A percentile compares a stretch with the other conserved stretches of the same genome.
Conservation (phyloP, 2,329 filamentous ascomycete species). For the Coleophoma crateriformis region DNA sequence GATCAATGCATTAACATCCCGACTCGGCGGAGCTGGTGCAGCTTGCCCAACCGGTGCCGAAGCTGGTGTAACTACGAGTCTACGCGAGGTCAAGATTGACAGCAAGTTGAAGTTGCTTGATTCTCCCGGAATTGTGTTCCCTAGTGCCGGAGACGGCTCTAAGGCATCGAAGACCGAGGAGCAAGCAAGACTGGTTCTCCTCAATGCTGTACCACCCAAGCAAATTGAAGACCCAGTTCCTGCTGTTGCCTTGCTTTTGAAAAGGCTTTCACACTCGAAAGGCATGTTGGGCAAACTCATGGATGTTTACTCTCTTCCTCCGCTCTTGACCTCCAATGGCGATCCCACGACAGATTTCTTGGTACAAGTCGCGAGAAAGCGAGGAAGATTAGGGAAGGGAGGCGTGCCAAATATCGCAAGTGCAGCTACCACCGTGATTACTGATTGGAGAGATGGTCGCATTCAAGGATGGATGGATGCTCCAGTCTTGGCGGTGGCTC, state of each 20-base stretch:
- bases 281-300: conserved; percentile 75
- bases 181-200: conserved; percentile 77
- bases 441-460: conserved; percentile 93
- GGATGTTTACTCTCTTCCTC: conserved; percentile 76
- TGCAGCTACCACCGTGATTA: conserved; percentile 88
- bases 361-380: conserved; percentile 89
- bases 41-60: conserved; percentile 87
- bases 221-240: conserved; percentile 91
- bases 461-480: conserved; percentile 90
- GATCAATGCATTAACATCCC: conserved; percentile 84
- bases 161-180: conserved; percentile 59
- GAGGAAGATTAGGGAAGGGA: conserved; percentile 80
- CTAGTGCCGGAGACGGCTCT: conserved; percentile 53
- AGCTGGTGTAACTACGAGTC: conserved; percentile 83
- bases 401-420: conserved; percentile 84
- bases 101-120: conserved; percentile 91
- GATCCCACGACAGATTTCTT: conserved; percentile 87
- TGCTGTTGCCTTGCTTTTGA: conserved; percentile 78
- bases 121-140: conserved; percentile 92
- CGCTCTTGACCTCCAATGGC: conserved; percentile 64
- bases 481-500: conserved; percentile 55
- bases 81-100: conserved; percentile 89
- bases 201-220: conserved; percentile 89
- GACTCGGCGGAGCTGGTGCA: conserved; percentile 62
- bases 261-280: conserved; percentile 67